These are phyloP conservation scores for Aspergillaceae sp. DNA, from an alignment of 2,329 filamentous ascomycete genomes.

Conservation along the genomic window DNA sequence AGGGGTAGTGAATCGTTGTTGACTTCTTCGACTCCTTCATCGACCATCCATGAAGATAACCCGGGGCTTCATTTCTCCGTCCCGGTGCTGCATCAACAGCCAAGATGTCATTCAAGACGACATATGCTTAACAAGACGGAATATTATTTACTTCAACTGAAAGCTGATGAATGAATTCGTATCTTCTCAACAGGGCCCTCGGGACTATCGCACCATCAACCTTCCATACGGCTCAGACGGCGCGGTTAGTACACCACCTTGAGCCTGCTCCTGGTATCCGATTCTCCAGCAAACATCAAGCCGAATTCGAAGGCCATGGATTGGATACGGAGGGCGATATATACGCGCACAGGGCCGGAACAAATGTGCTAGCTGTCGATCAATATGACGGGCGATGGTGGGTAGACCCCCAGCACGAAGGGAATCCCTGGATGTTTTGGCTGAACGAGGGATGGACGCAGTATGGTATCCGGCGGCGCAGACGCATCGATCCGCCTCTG, in stretches of 20 bases:
- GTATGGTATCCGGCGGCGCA: slow-evolving; percentile 74
- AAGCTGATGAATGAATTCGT: slow-evolving; percentile 62
- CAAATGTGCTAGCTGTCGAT: slow-evolving; percentile 71
- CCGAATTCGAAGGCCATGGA: slow-evolving; percentile 2
- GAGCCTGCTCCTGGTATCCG: slow-evolving; percentile 57
- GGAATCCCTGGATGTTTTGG: not conserved
- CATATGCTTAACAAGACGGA: too few relatives aligned
- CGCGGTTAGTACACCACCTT: slow-evolving; percentile 60
- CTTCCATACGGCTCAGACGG: slow-evolving; percentile 58
- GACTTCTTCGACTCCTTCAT: not conserved
- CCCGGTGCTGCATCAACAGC: not conserved
- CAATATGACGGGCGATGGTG: slow-evolving; percentile 70
- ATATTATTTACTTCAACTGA: not conserved
- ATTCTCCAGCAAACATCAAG: slow-evolving; percentile 54
- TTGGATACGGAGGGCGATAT: slow-evolving; percentile 17
- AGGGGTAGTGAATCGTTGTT: not conserved
- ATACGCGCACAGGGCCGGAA: slow-evolving; percentile 64
- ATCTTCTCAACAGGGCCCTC: slow-evolving; percentile 66
- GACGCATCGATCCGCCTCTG: slow-evolving; percentile 79
- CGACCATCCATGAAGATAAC: not conserved
- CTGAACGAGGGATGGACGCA: slow-evolving; percentile 23
- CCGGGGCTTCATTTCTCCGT: slow-evolving; percentile 15
- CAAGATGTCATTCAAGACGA: too few relatives aligned
- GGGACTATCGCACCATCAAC: slow-evolving; percentile 57
- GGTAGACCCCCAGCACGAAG: slow-evolving; percentile 1